Evolutionary conservation across 192 early-diverging fungal genomes (phyloP).

Genomic region (Umbelopsis vinacea): DNA sequence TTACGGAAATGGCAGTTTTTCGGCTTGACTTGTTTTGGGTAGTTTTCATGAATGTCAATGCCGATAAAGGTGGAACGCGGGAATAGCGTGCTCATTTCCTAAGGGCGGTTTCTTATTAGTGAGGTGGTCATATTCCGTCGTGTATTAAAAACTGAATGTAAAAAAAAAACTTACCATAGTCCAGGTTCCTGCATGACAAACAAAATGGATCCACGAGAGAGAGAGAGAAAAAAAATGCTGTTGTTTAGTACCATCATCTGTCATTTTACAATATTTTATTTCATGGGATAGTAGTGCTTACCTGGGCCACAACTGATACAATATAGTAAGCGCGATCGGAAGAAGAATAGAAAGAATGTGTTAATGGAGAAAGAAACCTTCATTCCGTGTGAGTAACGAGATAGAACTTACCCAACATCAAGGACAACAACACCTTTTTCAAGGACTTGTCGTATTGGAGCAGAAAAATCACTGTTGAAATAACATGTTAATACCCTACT

Average conservation of each 20-base stretch:
- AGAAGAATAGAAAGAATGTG: neutral
- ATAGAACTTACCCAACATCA: conserved; percentile 28
- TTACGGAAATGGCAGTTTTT: conserved; percentile 38
- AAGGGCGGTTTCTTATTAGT: neutral
- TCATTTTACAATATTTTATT: neutral
- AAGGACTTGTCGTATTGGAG: conserved; percentile 21
- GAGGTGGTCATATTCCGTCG: neutral
- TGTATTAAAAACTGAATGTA: neutral
- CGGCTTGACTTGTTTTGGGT: conserved; percentile 38
- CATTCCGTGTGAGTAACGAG: neutral
- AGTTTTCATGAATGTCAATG: conserved; percentile 28
- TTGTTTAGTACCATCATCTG: neutral
- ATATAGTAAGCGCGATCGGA: neutral
- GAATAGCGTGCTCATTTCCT: conserved; percentile 38
- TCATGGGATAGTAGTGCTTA: neutral
- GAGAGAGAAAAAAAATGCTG: neutral
- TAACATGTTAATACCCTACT: neutral
- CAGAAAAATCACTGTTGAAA: conserved; percentile 28
- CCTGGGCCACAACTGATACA: conserved; percentile 8
- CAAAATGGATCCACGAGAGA: neutral
- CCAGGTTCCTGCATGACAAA: conserved; percentile 37
- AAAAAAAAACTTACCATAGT: conserved; percentile 23
- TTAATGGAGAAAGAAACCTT: neutral
- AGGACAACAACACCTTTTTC: conserved; percentile 34
- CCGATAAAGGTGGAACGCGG: conserved; percentile 43